Conservation (phyloP, 2,329 filamentous ascomycete genomes). For the Aspergillus ochraceus region DNA sequence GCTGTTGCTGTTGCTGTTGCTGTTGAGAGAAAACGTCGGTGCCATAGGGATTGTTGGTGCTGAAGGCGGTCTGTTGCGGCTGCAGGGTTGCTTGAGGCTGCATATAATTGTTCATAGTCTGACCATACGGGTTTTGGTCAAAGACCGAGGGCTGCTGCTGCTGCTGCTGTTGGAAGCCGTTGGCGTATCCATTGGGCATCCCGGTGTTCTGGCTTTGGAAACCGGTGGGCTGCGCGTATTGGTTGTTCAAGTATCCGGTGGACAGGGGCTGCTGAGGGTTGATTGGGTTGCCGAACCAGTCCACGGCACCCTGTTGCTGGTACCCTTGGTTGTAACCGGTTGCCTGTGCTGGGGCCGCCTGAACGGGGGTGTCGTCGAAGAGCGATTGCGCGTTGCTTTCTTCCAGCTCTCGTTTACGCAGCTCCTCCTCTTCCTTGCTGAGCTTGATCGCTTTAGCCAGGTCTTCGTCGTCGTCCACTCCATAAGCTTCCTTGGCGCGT, state of each 20-base stretch:
- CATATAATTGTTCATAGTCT: conserved; percentile 44
- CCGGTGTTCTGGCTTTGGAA: conserved; percentile 61
- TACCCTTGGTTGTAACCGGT: conserved; percentile 97
- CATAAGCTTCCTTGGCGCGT: conserved; percentile 55
- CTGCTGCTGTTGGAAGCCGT: conserved; percentile 65
- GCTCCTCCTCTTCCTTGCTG: conserved; percentile 86
- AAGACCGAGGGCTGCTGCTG: conserved; percentile 63
- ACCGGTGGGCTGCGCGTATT: conserved; percentile 77
- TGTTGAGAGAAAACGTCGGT: conserved; percentile 51
- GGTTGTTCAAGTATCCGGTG: conserved; percentile 66
- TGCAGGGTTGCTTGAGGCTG: conserved; percentile 55
- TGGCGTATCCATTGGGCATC: conserved; percentile 68
- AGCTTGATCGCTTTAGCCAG: conserved; percentile 92
- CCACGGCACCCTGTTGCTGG: conserved; percentile 92
- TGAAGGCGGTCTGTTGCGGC: conserved; percentile 61
- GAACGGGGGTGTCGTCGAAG: conserved; percentile 75
- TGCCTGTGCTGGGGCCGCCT: conserved; percentile 68
- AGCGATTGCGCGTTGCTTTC: conserved; percentile 79
- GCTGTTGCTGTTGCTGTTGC: conserved; percentile 34
- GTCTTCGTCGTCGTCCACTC: conserved; percentile 80
- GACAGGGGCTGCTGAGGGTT: conserved; percentile 71
- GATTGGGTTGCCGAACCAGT: conserved; percentile 96
- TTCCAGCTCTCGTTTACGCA: conserved; percentile 81
- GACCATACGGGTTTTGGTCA: conserved; percentile 56
- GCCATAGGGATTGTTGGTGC: conserved; percentile 58